Base-by-base conservation (phyloP, 768 basidiomycete genomes). In the Termitomyces sp. region DNA sequence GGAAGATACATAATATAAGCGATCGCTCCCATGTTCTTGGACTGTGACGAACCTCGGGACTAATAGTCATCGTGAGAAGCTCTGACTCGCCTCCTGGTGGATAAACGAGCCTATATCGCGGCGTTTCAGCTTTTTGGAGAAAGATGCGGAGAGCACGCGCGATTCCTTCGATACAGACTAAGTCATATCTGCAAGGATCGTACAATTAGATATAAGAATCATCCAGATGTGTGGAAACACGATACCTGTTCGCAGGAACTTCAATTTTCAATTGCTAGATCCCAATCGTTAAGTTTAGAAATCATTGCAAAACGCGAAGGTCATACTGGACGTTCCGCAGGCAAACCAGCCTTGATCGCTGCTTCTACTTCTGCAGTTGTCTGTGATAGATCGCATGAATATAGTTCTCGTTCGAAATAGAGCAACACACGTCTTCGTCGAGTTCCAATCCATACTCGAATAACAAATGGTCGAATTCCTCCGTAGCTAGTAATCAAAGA, bases 401-500 rank as follows among this genome's bases (percentile, higher is more conserved):
- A 32, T 15, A 42, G 33, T 33, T 13, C 20, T 20, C 22, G 9
- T 13, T 4, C 38, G 16, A 50, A 41, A 22, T 25, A 7, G 31
- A 32, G 5, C 5, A 39, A 49, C 89, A 61, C 66, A 98, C 96
- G 74, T 99, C 97, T 73, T 97, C 97, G 66, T 99, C 97, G 32
- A 98, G 78, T 74, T 99, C 97, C 44, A 99, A 76, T 52, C 97
- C 97, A 72, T 95, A 99, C 61, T 98, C 93, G 75, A 99, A 99
- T 63, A 92, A 91, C 50, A 98, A 81, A 67, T 84, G 84, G 74
- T 98, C 97, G 63, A 98, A 98, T 59, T 95, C 94, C 58, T 96
- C 88, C 40, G 91, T 85, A 47, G 94, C 96, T 98, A 67, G 31
- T 60, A 49, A 40, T 58, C 50, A 64, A 35, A 29, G n/a, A 56